Evolutionary conservation across 495 filamentous ascomycete species (phyloP).

Genomic region (Penicillium nucicola): DNA sequence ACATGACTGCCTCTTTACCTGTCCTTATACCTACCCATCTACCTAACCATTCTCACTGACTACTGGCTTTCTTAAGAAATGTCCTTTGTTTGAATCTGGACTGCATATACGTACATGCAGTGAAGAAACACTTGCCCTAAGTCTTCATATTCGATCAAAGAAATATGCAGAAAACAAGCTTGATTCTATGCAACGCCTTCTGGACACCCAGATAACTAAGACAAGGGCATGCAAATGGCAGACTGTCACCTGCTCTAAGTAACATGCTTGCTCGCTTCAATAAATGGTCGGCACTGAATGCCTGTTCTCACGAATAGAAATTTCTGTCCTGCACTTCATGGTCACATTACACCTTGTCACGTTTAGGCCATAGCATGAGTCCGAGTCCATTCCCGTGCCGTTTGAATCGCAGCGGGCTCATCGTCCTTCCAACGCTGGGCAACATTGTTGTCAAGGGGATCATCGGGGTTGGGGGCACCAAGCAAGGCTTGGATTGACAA

Average conservation of each 20-base stretch:
- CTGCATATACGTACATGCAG: not conserved
- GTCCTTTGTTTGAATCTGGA: not conserved
- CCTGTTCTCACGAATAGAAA: slow-evolving; percentile 7
- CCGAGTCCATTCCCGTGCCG: slow-evolving; percentile 83
- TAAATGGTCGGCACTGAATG: slow-evolving; percentile 6
- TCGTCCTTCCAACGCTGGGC: slow-evolving; percentile 98
- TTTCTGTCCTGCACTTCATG: slow-evolving; percentile 27
- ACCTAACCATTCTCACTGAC: not conserved
- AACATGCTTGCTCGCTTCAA: slow-evolving; percentile 2
- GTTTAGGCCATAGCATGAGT: slow-evolving; percentile 64
- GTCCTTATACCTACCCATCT: too few relatives aligned
- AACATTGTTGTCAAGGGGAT: slow-evolving; percentile 93
- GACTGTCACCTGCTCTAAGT: slow-evolving; percentile 7
- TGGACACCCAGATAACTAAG: slow-evolving; percentile 5
- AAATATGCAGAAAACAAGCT: not conserved
- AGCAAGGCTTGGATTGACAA: slow-evolving; percentile 96
- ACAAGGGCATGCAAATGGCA: not conserved
- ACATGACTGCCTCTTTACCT: too few relatives aligned
- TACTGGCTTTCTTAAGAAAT: not conserved
- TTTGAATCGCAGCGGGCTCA: slow-evolving; percentile 84
- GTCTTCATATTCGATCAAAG: not conserved
- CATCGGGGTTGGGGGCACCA: slow-evolving; percentile 95
- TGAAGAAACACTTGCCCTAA: not conserved
- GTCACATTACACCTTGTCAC: slow-evolving; percentile 31
- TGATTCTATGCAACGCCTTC: slow-evolving; percentile 20